Evolutionary conservation across 1,284 basidiomycete species (phyloP).

Genomic region (Tilletia horrida): DNA sequence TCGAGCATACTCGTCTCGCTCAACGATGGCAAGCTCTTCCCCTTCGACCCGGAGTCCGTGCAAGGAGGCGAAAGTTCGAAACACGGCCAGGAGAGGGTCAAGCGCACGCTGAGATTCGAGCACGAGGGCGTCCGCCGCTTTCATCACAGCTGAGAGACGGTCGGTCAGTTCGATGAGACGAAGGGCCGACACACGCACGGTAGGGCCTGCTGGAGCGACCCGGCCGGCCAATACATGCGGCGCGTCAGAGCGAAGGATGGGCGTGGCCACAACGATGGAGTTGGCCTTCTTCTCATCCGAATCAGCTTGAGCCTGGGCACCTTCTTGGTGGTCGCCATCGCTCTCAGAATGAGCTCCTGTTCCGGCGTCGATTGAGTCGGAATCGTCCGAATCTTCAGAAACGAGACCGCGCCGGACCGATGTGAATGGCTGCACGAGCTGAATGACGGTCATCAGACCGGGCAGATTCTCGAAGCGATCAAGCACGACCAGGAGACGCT

Average conservation of each 20-base stretch:
- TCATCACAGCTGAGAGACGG: constrained; percentile 79
- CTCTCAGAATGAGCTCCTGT: neutral
- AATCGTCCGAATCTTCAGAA: neutral
- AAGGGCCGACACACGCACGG: constrained; percentile 38
- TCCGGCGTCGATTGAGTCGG: neutral
- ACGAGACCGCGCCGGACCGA: neutral
- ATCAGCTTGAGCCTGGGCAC: neutral
- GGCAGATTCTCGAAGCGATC: constrained; percentile 81
- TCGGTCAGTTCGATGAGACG: constrained; percentile 68
- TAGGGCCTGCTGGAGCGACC: constrained; percentile 24
- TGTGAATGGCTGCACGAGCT: constrained; percentile 57
- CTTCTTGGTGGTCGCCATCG: neutral
- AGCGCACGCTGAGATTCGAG: constrained; percentile 64
- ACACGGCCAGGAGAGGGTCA: constrained; percentile 76
- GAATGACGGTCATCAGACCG: constrained; percentile 60
- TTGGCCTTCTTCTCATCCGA: neutral
- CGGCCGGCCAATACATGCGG: constrained; percentile 19
- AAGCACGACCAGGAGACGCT: constrained; percentile 76
- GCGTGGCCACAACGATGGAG: constrained; percentile 18
- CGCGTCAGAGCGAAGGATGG: constrained; percentile 31
- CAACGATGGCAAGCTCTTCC: constrained; percentile 65
- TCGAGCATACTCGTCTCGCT: constrained; percentile 67
- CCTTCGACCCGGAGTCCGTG: constrained; percentile 66
- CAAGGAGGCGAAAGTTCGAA: constrained; percentile 74
- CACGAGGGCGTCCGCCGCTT: constrained; percentile 64